phyloP scores from a whole-genome alignment of 202 grass and related monocot species.

The Schoenoplectus tabernaemontani region DNA sequence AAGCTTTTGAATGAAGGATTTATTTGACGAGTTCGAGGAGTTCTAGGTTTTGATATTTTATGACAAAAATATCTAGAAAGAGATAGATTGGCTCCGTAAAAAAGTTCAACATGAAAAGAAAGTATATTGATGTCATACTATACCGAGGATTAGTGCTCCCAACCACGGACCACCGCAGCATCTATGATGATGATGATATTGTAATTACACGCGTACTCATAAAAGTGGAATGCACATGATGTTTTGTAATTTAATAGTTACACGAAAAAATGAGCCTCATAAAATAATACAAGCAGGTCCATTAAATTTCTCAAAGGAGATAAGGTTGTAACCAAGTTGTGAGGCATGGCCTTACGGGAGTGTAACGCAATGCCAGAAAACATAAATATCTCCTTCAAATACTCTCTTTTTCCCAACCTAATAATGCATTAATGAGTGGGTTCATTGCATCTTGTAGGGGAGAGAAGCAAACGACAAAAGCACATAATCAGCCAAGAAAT shows the following conservation, averaged over 20 bases:
- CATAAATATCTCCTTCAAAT: slow-evolving; percentile 8
- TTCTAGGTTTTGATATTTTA: no score
- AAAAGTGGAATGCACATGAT: neutral
- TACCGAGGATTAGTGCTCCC: no score
- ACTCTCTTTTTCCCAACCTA: neutral
- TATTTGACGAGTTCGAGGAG: no score
- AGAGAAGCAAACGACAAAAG: slow-evolving; percentile 4
- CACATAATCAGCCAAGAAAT: neutral
- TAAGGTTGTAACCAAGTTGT: neutral
- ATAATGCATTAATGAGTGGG: neutral
- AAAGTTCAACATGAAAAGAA: no score
- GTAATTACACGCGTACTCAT: no score
- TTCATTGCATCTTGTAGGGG: neutral
- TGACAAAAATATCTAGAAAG: no score
- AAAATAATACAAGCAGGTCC: neutral
- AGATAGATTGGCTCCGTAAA: no score
- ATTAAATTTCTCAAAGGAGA: slow-evolving; percentile 5
- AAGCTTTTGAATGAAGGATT: no score
- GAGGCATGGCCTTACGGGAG: no score
- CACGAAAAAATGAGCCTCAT: neutral
- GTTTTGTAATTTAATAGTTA: neutral
- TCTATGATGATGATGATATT: no score
- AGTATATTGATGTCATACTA: no score
- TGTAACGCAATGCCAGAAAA: neutral
- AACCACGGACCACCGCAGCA: no score